Conservation (phyloP, 1,139 yeast genomes). For the Diutina scorzettiae region DNA sequence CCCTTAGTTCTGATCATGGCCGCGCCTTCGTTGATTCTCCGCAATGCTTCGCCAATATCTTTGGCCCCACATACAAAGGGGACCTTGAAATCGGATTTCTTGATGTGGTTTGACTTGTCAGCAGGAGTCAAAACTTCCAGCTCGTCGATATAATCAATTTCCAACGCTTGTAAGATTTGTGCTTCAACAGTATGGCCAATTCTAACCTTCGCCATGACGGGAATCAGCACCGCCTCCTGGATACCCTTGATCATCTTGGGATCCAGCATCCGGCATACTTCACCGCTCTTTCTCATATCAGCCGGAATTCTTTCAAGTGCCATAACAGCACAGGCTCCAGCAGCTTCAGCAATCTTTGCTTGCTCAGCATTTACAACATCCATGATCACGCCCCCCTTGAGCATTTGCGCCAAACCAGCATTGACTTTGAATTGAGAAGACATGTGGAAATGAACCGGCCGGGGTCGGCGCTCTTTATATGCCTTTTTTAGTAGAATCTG, state of each 20-base stretch:
- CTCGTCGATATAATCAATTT: conserved; percentile 75
- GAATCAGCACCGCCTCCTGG: conserved; percentile 61
- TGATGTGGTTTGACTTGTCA: conserved; percentile 56
- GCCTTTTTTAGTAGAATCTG: too few relatives aligned
- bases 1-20: conserved; percentile 86
- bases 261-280: conserved; percentile 82
- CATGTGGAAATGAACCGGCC: too few relatives aligned
- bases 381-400: conserved; percentile 54
- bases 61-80: conserved; percentile 87
- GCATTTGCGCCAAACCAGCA: conserved; percentile 81
- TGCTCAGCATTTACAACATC: conserved; percentile 43
- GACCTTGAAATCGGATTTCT: conserved; percentile 48
- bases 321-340: conserved; percentile 90
- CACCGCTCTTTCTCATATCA: conserved; percentile 74
- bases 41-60: conserved; percentile 73
- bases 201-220: conserved; percentile 84
- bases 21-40: conserved; percentile 76
- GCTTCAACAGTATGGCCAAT: conserved; percentile 84
- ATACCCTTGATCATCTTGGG: conserved; percentile 71
- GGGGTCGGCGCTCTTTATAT: too few relatives aligned
- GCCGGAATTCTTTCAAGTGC: conserved; percentile 83
- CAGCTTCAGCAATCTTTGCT: conserved; percentile 58
- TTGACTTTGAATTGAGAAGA: conserved; percentile 47
- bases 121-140: conserved; percentile 80
- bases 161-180: conserved; percentile 62